Evolutionary conservation across 1,284 basidiomycete species (phyloP).

Genomic region (Ceratobasidium theobromae): DNA sequence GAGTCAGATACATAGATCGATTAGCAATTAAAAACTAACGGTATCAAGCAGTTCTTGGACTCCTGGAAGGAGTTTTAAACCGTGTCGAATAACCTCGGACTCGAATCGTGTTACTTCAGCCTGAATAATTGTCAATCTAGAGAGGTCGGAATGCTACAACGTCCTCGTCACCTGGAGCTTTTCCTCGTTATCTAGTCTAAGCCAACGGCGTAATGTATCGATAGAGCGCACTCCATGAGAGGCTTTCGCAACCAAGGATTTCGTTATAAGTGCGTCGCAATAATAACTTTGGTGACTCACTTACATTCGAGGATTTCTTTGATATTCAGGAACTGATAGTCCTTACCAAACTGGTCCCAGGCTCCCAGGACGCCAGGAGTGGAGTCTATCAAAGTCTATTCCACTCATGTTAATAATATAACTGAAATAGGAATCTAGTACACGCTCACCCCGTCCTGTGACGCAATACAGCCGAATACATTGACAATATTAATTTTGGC

Average conservation of each 20-base stretch:
- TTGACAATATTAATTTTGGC: background rate
- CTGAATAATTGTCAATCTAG: background rate
- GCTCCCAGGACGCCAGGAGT: constrained; percentile 66
- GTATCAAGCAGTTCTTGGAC: constrained; percentile 48
- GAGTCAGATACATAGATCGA: constrained; percentile 11
- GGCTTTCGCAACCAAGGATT: constrained; percentile 46
- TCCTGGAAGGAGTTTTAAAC: constrained; percentile 34
- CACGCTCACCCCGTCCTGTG: constrained; percentile 9
- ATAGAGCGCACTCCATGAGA: constrained; percentile 73
- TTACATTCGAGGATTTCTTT: constrained; percentile 40
- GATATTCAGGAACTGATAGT: constrained; percentile 57
- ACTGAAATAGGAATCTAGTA: background rate
- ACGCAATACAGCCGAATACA: background rate
- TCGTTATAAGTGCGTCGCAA: background rate
- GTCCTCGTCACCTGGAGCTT: constrained; percentile 52
- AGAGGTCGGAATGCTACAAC: background rate
- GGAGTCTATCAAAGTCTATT: constrained; percentile 64
- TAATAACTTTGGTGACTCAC: constrained; percentile 40
- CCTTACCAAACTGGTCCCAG: constrained; percentile 60
- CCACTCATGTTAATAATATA: background rate
- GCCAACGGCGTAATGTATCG: constrained; percentile 71
- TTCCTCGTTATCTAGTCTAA: constrained; percentile 58
- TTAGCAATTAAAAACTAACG: constrained; percentile 42
- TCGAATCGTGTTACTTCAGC: constrained; percentile 36
- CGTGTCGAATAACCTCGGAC: constrained; percentile 33